These are phyloP conservation scores for Cyberlindnera veronae DNA, from an alignment of 805 yeast species.

Conservation along the genomic window DNA sequence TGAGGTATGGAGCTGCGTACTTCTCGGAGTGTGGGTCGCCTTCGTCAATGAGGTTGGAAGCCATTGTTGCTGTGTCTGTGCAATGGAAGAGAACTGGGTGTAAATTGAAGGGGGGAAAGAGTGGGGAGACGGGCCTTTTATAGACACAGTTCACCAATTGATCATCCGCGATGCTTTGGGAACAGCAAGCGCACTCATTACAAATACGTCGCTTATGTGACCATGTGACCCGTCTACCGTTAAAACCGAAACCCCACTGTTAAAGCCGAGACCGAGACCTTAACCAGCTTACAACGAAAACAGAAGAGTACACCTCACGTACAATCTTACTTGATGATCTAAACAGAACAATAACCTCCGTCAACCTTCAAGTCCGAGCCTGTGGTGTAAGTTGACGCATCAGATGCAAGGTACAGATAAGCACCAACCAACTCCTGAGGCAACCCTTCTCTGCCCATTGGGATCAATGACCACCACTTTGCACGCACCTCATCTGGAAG, in stretches of 20 bases:
- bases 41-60: slow-evolving; percentile 10
- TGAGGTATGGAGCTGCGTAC: slow-evolving; percentile 39
- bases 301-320: too few species aligned
- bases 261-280: too few species aligned
- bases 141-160: too few species aligned
- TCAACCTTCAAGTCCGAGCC: slow-evolving; percentile 77
- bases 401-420: slow-evolving; percentile 73
- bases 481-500: slow-evolving; percentile 41
- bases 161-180: too few species aligned
- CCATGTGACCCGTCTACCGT: too few species aligned
- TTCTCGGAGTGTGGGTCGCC: slow-evolving; percentile 31
- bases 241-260: too few species aligned
- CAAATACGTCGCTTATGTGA: too few species aligned
- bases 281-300: too few species aligned
- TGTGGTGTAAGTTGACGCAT: slow-evolving; percentile 76
- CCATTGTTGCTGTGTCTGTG: background rate
- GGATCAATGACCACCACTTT: slow-evolving; percentile 51
- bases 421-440: slow-evolving; percentile 79
- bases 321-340: background rate
- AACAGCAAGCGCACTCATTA: too few species aligned
- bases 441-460: slow-evolving; percentile 71
- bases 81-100: too few species aligned
- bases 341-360: slow-evolving; percentile 58
- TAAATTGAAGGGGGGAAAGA: background rate
- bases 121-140: too few species aligned